A percentile compares a stretch with the other conserved stretches of the same genome.
These are phyloP conservation scores for Diddensiella transvaalensis DNA, from an alignment of 805 yeast species.

Conservation along the genomic window DNA sequence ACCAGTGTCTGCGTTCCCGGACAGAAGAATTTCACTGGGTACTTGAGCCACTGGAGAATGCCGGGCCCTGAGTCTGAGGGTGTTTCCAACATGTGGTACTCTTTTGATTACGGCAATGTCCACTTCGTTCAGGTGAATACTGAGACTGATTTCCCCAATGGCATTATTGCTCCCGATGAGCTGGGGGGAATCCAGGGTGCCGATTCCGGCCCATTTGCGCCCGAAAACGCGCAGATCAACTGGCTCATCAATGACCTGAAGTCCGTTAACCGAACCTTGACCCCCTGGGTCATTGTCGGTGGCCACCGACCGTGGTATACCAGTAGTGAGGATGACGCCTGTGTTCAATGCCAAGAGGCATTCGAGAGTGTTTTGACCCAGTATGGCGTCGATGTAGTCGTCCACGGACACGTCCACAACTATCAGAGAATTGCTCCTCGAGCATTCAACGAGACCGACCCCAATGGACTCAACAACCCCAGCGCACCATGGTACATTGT, in stretches of 20 bases:
- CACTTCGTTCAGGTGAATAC: conserved; percentile 28
- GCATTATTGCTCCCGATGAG: conserved; percentile 23
- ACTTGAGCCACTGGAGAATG: conserved; percentile 28
- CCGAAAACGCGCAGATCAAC: conserved; percentile 24
- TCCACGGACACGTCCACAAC: conserved; percentile 26
- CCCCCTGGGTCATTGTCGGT: conserved; percentile 25
- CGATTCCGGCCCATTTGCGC: conserved; percentile 26
- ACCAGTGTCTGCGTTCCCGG: conserved; percentile 20
- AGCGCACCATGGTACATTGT: conserved; percentile 28
- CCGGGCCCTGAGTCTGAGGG: conserved; percentile 27
- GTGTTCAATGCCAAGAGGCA: conserved; percentile 19
- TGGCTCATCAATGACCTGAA: conserved; percentile 28
- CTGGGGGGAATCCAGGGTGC: conserved; percentile 18
- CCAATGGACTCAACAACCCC: conserved; percentile 28
- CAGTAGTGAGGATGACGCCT: conserved; percentile 11
- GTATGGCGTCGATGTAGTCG: conserved; percentile 22
- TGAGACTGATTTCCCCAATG: conserved; percentile 27
- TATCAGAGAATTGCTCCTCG: conserved; percentile 21
- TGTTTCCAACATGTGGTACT: conserved; percentile 29
- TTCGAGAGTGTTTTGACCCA: conserved; percentile 21
- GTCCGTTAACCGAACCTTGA: conserved; percentile 24
- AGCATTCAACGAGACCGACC: conserved; percentile 22
- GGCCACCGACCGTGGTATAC: conserved; percentile 30
- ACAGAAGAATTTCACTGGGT: conserved; percentile 30
- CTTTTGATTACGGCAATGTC: conserved; percentile 30